Conservation (phyloP, 371 early-diverging fungal genomes). For the Basidiobolus meristosporus region DNA sequence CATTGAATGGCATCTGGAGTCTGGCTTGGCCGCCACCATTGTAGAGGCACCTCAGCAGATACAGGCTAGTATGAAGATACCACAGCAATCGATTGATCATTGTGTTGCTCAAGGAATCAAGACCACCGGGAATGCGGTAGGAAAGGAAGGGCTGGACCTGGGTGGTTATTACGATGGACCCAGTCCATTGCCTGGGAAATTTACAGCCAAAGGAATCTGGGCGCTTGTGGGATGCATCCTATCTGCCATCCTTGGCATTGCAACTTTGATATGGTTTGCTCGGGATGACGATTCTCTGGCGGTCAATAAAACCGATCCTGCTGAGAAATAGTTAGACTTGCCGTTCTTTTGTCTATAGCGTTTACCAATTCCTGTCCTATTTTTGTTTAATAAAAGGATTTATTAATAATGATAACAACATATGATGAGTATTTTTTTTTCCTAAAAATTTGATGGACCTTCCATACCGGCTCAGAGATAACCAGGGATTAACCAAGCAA, state of each 20-base stretch:
- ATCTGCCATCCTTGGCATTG: conserved; percentile 46
- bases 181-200: conserved; percentile 16
- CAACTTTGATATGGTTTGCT: conserved; percentile 49
- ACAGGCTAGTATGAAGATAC: conserved; percentile 8
- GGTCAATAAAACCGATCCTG: no score
- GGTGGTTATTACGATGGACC: conserved; percentile 22
- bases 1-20: conserved; percentile 46
- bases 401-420: no score
- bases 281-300: conserved; percentile 5
- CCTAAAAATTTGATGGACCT: no score
- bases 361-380: no score
- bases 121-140: conserved; percentile 35
- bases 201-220: conserved; percentile 38
- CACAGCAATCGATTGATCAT: conserved; percentile 9
- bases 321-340: no score
- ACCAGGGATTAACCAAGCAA: no score
- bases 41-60: conserved; percentile 33
- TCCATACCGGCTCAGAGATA: no score
- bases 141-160: conserved; percentile 24
- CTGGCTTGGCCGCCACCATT: conserved; percentile 27
- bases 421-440: no score
- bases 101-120: conserved; percentile 26
- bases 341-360: no score
- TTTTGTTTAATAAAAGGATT: no score
- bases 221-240: conserved; percentile 46